Conservation (phyloP, 345 rosid species). For the Lumnitzera racemosa region DNA sequence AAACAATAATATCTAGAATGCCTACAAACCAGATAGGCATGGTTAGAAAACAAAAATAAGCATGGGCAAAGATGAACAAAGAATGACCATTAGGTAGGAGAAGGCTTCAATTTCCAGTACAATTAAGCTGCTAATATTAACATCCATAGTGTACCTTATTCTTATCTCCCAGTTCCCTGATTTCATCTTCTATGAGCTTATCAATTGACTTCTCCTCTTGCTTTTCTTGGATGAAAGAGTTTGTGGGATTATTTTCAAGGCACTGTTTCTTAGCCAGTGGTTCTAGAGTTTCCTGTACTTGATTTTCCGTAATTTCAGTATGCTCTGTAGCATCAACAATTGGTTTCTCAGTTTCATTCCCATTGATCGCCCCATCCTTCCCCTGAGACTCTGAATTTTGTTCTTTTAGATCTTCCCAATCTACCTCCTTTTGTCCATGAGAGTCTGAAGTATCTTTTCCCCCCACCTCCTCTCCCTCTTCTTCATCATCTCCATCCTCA, state of each 20-base stretch:
- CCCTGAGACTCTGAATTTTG: constrained; percentile 20
- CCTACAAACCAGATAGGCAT: too few relatives aligned
- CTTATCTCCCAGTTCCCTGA: constrained; percentile 85
- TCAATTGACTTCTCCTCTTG: constrained; percentile 69
- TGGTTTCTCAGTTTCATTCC: constrained; percentile 20
- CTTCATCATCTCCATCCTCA: constrained; percentile 39
- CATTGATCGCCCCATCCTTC: constrained; percentile 17
- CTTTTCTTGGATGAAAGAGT: constrained; percentile 17
- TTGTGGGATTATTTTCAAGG: constrained; percentile 29
- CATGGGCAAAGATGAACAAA: too few relatives aligned
- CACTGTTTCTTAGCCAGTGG: constrained; percentile 69
- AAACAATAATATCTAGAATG: too few relatives aligned
- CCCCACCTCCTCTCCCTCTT: constrained; percentile 21
- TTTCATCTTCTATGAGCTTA: constrained; percentile 88
- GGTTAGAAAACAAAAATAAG: too few relatives aligned
- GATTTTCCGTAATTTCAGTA: constrained; percentile 23
- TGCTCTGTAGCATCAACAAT: constrained; percentile 17
- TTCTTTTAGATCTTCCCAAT: constrained; percentile 19
- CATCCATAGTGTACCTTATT: constrained; percentile 48
- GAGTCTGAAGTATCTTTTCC: constrained; percentile 12
- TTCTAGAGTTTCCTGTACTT: constrained; percentile 29
- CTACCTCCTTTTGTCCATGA: constrained; percentile 14
- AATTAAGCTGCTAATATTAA: not conserved
- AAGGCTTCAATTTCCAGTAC: not conserved
- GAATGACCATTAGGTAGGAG: too few relatives aligned